A percentile compares a stretch with the other conserved stretches of the same genome.
These are phyloP conservation scores for Penicillium bovifimosum DNA, from an alignment of 495 filamentous ascomycete species.

Conservation along the genomic window DNA sequence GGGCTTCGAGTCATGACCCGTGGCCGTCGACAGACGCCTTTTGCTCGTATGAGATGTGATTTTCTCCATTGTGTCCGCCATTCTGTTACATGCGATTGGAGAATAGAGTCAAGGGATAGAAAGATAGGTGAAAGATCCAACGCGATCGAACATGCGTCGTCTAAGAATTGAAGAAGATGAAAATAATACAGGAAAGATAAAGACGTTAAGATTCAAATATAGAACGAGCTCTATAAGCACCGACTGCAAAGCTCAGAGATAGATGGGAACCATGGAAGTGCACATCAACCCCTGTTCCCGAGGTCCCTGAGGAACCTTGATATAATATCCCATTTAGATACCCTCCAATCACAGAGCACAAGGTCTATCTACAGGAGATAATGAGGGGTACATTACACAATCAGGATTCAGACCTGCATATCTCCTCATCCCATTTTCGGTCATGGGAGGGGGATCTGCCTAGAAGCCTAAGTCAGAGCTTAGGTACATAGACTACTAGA, in stretches of 20 bases:
- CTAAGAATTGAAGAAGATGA: background rate
- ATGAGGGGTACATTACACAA: background rate
- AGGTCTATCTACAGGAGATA: background rate
- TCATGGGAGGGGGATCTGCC: background rate
- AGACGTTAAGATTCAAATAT: background rate
- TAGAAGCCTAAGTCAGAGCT: background rate
- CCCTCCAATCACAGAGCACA: background rate
- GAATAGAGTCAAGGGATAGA: background rate
- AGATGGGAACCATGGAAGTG: too few species aligned
- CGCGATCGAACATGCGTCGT: background rate
- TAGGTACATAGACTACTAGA: background rate
- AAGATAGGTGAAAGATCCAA: background rate
- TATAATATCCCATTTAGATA: too few species aligned
- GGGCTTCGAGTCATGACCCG: conserved; percentile 2
- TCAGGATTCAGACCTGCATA: background rate
- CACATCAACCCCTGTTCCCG: too few species aligned
- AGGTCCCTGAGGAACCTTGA: too few species aligned
- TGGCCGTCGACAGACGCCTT: conserved; percentile 3
- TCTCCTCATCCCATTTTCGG: background rate
- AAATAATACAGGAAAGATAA: background rate
- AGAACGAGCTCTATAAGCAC: background rate
- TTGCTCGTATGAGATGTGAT: conserved; percentile 4
- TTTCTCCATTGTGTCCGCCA: conserved; percentile 14
- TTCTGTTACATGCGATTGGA: background rate
- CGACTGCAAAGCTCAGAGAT: background rate